Base-by-base conservation (phyloP, 2,329 filamentous ascomycete genomes). In the Penicillium rolfsii region DNA sequence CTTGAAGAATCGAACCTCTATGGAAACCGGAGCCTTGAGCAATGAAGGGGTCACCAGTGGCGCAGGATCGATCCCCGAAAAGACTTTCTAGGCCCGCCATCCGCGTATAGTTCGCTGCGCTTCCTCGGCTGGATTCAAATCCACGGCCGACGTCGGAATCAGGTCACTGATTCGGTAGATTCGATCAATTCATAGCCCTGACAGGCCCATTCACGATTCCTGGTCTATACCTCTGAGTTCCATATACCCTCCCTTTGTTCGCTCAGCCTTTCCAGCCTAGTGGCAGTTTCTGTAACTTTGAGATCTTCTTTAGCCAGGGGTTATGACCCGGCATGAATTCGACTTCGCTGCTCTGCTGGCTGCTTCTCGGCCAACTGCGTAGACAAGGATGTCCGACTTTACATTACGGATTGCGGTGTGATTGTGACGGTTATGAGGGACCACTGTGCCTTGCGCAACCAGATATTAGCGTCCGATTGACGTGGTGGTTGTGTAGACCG, bases 291-390 rank as follows among this genome's bases (percentile, higher is more conserved):
- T 22, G n/a, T 50, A 50, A 8, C n/a, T 50, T 50, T 16, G 28
- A 35, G n/a, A 50, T n/a, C 35, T 35, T 11, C 28, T 35, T 28
- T 30, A 35, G 46, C 26, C 14, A 35, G 45, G 26, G 6, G 28
- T n/a, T 28, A 22, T 28, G 33, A n/a, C 28, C 22, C 8, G 48
- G 2, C 11, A 14, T 14, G 28, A n/a, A 50, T 35, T 48, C 26
- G 45, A 30, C 26, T 3, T 33, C 35, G 48, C 43, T 45, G 48
- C 45, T 60, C 54, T 58, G 53, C 35, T 62, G 57, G 61, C 52
- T 53, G 50, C 3, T 45, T 52, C 30, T 48, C 19, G 28, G 24
- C 61, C 52, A 58, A 58, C n/a, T 43, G 45, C 46, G 28, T 28
- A 33, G 24, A 61, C 40, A 46, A 57, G 46, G 48, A 40, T 52